Conservation (phyloP, 129 eudicot species). For the Rutidosis leptorrhynchoides region DNA sequence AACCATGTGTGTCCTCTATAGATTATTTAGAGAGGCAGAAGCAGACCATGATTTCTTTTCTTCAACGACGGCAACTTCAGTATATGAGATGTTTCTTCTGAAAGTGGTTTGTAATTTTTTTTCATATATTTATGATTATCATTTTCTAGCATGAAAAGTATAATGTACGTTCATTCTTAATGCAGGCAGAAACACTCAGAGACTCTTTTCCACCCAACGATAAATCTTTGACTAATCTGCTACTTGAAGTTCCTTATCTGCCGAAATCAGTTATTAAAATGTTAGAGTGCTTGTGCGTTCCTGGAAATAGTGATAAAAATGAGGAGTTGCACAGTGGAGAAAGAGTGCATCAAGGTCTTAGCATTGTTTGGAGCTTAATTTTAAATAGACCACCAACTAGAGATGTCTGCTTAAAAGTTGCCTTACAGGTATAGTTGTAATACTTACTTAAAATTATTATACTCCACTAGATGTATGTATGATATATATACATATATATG, state of each 20-base stretch:
- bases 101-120: slow-evolving; percentile 59
- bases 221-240: slow-evolving; percentile 80
- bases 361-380: slow-evolving; percentile 86
- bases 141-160: background rate
- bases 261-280: slow-evolving; percentile 76
- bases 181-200: slow-evolving; percentile 89
- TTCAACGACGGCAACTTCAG: slow-evolving; percentile 86
- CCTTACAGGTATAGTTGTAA: slow-evolving; percentile 60
- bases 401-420: slow-evolving; percentile 67
- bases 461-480: background rate
- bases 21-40: slow-evolving; percentile 91
- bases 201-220: slow-evolving; percentile 95
- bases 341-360: slow-evolving; percentile 96
- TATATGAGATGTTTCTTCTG: slow-evolving; percentile 87
- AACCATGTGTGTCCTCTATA: slow-evolving; percentile 92
- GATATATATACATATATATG: background rate
- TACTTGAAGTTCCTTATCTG: slow-evolving; percentile 84
- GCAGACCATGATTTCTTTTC: slow-evolving; percentile 85
- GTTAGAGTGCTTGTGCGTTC: slow-evolving; percentile 81
- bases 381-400: slow-evolving; percentile 84
- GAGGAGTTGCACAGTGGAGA: slow-evolving; percentile 78
- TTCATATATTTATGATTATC: slow-evolving; percentile 15
- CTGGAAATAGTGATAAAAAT: slow-evolving; percentile 60
- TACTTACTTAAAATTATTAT: background rate
- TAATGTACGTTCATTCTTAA: background rate